Evolutionary conservation across 768 basidiomycete species (phyloP).

Genomic region (Macrolepiota fuliginosa): DNA sequence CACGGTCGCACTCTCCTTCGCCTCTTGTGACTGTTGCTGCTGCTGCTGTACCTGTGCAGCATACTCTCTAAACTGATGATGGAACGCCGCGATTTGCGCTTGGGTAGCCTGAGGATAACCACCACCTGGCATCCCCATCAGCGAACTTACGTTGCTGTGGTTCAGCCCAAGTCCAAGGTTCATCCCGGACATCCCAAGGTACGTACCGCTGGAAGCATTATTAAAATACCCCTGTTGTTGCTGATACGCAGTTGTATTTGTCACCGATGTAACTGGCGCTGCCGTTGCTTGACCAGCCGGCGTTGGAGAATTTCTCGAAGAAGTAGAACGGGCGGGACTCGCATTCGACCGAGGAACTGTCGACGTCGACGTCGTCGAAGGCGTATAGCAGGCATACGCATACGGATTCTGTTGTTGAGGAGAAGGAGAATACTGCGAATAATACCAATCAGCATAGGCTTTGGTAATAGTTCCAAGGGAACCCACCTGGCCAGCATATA

Average conservation of each 20-base stretch:
- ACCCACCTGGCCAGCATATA: constrained; percentile 9
- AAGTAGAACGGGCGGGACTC: background rate
- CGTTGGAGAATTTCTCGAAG: background rate
- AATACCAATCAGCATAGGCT: background rate
- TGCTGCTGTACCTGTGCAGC: constrained; percentile 4
- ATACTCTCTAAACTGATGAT: constrained; percentile 7
- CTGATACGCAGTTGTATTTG: background rate
- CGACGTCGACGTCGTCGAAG: background rate
- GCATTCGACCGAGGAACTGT: background rate
- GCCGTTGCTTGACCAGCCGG: background rate
- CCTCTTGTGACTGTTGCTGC: constrained; percentile 13
- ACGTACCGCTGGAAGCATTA: background rate
- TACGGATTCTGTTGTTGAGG: constrained; percentile 7
- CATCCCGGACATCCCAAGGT: constrained; percentile 2
- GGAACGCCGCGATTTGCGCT: constrained; percentile 4
- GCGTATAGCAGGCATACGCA: constrained; percentile 7
- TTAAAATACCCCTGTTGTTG: constrained; percentile 1
- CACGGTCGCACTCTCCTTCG: constrained; percentile 8
- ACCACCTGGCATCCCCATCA: constrained; percentile 6
- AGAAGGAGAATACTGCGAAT: constrained; percentile 3
- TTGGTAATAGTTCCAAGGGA: no score
- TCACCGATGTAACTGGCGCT: background rate
- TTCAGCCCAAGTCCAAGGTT: constrained; percentile 1
- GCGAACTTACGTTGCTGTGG: background rate
- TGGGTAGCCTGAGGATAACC: constrained; percentile 1